Evolutionary conservation across 2,329 filamentous ascomycete genomes (phyloP).

Genomic region (Microdochium paspali): DNA sequence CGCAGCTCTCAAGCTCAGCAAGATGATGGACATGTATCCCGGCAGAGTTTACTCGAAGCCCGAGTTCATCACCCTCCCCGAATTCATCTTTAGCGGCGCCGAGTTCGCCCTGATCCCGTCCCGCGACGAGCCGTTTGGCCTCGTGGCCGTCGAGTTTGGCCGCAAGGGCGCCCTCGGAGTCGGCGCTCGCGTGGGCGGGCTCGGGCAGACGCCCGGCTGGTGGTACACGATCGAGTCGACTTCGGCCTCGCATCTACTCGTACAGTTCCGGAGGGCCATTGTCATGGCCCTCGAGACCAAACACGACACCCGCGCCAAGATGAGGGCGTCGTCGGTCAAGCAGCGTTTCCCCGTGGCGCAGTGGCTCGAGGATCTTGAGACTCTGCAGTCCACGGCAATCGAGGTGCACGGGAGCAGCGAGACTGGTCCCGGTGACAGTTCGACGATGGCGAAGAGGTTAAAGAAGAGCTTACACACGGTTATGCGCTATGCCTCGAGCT

Average conservation of each 20-base stretch:
- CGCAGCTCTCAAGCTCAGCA: slow-evolving; percentile 53
- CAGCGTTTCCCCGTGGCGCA: slow-evolving; percentile 60
- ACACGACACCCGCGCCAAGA: slow-evolving; percentile 43
- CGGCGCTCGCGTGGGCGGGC: slow-evolving; percentile 42
- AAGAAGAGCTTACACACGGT: too few relatives aligned
- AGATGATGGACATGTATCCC: slow-evolving; percentile 57
- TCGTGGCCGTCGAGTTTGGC: slow-evolving; percentile 61
- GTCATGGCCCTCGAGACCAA: slow-evolving; percentile 50
- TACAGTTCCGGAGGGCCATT: slow-evolving; percentile 57
- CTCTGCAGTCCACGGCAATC: slow-evolving; percentile 50
- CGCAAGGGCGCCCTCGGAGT: slow-evolving; percentile 59
- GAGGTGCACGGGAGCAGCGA: slow-evolving; percentile 28
- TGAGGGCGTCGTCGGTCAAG: slow-evolving; percentile 55
- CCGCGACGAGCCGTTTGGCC: slow-evolving; percentile 59
- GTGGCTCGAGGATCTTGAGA: slow-evolving; percentile 56
- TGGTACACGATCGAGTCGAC: slow-evolving; percentile 62
- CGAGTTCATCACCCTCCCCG: slow-evolving; percentile 57
- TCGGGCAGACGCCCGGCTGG: slow-evolving; percentile 51
- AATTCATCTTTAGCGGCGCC: slow-evolving; percentile 57
- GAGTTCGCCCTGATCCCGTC: slow-evolving; percentile 62
- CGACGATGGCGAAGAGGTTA: too few relatives aligned
- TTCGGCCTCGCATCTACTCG: slow-evolving; percentile 51
- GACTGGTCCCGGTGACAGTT: background rate
- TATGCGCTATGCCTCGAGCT: too few relatives aligned
- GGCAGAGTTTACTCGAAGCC: slow-evolving; percentile 59